Conservation (phyloP, 2,329 filamentous ascomycete genomes). For the Beauveria brongniartii region DNA sequence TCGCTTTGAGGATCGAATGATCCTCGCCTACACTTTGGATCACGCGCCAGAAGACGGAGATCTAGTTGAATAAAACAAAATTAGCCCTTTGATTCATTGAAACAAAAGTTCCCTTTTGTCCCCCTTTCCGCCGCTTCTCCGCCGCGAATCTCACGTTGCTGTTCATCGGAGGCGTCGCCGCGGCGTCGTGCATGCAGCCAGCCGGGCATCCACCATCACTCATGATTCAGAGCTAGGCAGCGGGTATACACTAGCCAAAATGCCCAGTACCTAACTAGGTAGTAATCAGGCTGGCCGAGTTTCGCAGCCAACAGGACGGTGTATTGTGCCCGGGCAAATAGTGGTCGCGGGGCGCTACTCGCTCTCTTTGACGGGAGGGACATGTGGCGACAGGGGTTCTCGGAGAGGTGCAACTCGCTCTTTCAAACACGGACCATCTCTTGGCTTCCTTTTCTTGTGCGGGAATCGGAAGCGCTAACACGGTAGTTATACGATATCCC, state of each 20-base stretch:
- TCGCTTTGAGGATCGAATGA: background rate
- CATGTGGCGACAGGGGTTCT: slow-evolving; percentile 6
- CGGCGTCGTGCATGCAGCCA: background rate
- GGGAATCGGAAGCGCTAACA: background rate
- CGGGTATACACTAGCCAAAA: background rate
- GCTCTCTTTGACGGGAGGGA: slow-evolving; percentile 2
- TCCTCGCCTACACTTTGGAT: background rate
- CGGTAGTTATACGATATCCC: background rate
- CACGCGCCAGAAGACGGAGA: background rate
- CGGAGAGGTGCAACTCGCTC: background rate
- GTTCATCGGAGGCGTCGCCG: background rate
- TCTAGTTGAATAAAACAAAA: background rate
- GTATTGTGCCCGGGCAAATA: background rate
- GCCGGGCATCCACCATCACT: background rate
- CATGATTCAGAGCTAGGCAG: background rate
- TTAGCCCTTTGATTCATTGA: background rate
- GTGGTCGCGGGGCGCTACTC: background rate
- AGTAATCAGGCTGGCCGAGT: background rate
- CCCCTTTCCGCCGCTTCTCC: background rate
- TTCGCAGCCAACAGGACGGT: background rate
- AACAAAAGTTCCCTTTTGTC: background rate
- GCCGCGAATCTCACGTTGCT: background rate
- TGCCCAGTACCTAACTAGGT: background rate
- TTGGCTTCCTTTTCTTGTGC: background rate
- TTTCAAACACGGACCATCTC: background rate